Base-by-base conservation (phyloP, 768 basidiomycete species). In the Mycena floridula region DNA sequence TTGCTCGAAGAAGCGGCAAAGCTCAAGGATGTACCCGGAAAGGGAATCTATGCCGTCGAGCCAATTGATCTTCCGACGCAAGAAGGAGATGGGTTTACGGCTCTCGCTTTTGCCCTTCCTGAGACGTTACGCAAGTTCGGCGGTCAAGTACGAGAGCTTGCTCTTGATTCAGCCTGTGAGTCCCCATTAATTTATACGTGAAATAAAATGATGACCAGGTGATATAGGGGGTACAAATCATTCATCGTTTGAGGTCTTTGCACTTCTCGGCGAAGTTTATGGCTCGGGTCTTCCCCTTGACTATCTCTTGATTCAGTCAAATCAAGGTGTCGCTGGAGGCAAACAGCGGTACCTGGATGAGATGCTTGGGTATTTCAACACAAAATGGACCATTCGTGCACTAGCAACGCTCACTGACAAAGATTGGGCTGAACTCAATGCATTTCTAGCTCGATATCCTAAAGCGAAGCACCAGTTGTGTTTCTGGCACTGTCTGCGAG, bases 241-340 rank as follows among this genome's bases (percentile, higher is more conserved):
- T n/a, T n/a, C n/a, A n/a, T n/a, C n/a, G n/a, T n/a, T n/a, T n/a
- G n/a, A n/a, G n/a, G n/a, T n/a, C n/a, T n/a, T n/a, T n/a, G n/a
- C n/a, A n/a, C n/a, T n/a, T n/a, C n/a, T n/a, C n/a, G n/a, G n/a
- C n/a, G 62, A 68, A 30, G 52, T 63, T 1, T 52, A 58, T 38
- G 62, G 63, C 3, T 63, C 56, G 2, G 64, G 59, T 0, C 53
- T 61, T 20, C 65, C 67, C 13, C 30, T 68, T 1, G 64, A 59
- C 7, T 65, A 53, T 42, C 40, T 64, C n/a, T 48, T 61, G 13
- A 36, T 62, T 37, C 45, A 53, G 22, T 52, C 57, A 0, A 49
- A 48, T 5, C 5, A 22, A 1, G 51, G 49, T 11, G 43, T 37
- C 18, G 11, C 43, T 0, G 51, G 58, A 7, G 60, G 49, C 4